phyloP scores from a whole-genome alignment of 495 filamentous ascomycete species.

The Penicillium samsonianum region DNA sequence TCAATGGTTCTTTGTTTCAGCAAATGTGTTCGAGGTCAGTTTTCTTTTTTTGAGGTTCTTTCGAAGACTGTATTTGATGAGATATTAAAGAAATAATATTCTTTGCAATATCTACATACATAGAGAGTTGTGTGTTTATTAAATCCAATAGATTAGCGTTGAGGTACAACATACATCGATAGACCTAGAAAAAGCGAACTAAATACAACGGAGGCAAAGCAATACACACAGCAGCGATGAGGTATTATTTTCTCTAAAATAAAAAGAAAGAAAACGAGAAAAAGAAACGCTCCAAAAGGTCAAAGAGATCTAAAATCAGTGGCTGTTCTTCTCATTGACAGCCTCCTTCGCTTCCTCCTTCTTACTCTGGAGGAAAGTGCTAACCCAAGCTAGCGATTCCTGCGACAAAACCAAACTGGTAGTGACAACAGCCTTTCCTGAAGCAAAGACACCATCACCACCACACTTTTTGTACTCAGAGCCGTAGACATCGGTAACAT shows the following conservation, averaged over 20 bases:
- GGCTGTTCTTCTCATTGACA: slow-evolving; percentile 54
- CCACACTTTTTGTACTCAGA: slow-evolving; percentile 76
- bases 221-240: slow-evolving; percentile 7
- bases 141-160: not conserved
- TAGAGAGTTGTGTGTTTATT: not conserved
- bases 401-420: slow-evolving; percentile 70
- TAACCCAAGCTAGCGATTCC: slow-evolving; percentile 63
- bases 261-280: slow-evolving; percentile 6
- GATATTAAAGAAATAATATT: not conserved
- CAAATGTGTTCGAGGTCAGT: not conserved
- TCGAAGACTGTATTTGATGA: not conserved
- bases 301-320: slow-evolving; percentile 23
- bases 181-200: not conserved
- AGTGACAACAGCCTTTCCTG: slow-evolving; percentile 72
- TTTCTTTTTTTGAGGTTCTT: not conserved
- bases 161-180: not conserved
- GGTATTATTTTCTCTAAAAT: slow-evolving; percentile 35
- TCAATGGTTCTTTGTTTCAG: slow-evolving; percentile 15
- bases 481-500: slow-evolving; percentile 71
- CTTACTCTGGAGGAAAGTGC: slow-evolving; percentile 55
- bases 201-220: not conserved
- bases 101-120: not conserved
- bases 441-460: slow-evolving; percentile 65
- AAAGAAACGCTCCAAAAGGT: slow-evolving; percentile 10
- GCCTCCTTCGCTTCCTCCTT: slow-evolving; percentile 63